phyloP scores from a whole-genome alignment of 164 flowering plant species.

The Magnolia changhungtana region DNA sequence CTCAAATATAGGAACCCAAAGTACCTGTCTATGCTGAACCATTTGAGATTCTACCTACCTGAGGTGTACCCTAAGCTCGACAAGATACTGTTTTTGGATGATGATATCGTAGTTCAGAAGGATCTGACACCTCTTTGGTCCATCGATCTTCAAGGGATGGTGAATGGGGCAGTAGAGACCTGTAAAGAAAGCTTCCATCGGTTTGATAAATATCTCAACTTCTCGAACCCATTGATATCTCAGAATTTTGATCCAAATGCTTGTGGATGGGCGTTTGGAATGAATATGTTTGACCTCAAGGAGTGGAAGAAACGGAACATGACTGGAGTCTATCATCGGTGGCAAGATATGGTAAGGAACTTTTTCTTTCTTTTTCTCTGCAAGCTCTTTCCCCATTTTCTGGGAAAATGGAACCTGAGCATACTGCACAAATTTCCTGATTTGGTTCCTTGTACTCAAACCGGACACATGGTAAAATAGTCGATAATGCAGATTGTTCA shows the following conservation, averaged over 20 bases:
- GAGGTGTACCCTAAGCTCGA: slow-evolving; percentile 91
- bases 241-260: slow-evolving; percentile 83
- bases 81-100: slow-evolving; percentile 91
- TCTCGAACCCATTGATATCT: slow-evolving; percentile 73
- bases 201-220: slow-evolving; percentile 93
- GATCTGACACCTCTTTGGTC: slow-evolving; percentile 90
- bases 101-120: slow-evolving; percentile 96
- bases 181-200: slow-evolving; percentile 96
- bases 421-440: too few relatives aligned
- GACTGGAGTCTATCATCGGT: slow-evolving; percentile 86
- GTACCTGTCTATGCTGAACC: slow-evolving; percentile 95
- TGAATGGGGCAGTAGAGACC: slow-evolving; percentile 97
- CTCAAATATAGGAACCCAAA: slow-evolving; percentile 96
- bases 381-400: neutral
- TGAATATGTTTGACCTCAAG: slow-evolving; percentile 91
- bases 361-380: neutral
- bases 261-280: slow-evolving; percentile 99
- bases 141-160: slow-evolving; percentile 80
- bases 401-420: neutral
- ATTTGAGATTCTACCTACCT: slow-evolving; percentile 93
- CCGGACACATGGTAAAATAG: too few relatives aligned
- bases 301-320: slow-evolving; percentile 83
- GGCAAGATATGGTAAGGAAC: slow-evolving; percentile 80
- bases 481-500: too few relatives aligned
- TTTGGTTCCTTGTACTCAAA: too few relatives aligned